phyloP scores from a whole-genome alignment of 2,329 filamentous ascomycete species.

The Gyromitra esculenta region DNA sequence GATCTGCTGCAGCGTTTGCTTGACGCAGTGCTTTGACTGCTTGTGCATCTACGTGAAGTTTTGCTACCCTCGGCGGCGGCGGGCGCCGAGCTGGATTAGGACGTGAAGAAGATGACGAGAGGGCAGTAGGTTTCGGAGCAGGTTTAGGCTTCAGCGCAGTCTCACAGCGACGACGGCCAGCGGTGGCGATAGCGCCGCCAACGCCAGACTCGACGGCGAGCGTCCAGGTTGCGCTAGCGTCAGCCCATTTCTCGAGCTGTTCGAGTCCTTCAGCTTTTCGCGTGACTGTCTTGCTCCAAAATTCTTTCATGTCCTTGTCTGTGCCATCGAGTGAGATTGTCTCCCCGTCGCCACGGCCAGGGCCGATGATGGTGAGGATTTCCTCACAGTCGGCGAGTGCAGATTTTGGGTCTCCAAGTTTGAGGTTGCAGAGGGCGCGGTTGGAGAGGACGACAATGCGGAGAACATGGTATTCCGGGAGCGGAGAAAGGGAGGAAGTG shows the following conservation, averaged over 20 bases:
- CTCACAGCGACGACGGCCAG: conserved; percentile 88
- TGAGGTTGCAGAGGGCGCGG: conserved; percentile 86
- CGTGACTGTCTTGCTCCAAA: conserved; percentile 91
- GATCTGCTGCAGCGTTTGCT: conserved; percentile 85
- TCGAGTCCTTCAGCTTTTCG: conserved; percentile 96
- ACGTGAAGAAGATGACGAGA: conserved; percentile 60
- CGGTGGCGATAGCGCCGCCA: conserved; percentile 83
- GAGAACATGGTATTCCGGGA: conserved; percentile 83
- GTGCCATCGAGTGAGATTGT: conserved; percentile 75
- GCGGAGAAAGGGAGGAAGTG: conserved; percentile 75
- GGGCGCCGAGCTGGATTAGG: conserved; percentile 59
- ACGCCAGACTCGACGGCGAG: conserved; percentile 83
- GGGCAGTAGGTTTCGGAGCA: conserved; percentile 62
- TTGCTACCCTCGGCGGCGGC: conserved; percentile 59
- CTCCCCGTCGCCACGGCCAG: conserved; percentile 80
- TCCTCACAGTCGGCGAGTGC: conserved; percentile 85
- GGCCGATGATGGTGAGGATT: conserved; percentile 81
- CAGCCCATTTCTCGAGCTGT: conserved; percentile 91
- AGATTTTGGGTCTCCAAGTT: conserved; percentile 89
- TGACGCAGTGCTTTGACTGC: conserved; percentile 84
- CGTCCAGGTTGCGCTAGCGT: conserved; percentile 83
- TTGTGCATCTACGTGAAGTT: conserved; percentile 68
- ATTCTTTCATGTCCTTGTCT: conserved; percentile 87
- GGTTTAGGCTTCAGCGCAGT: conserved; percentile 79
- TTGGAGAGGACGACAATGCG: conserved; percentile 91